Conservation (phyloP, 108 stramenopile species). For the Stephanodiscus minutulus region DNA sequence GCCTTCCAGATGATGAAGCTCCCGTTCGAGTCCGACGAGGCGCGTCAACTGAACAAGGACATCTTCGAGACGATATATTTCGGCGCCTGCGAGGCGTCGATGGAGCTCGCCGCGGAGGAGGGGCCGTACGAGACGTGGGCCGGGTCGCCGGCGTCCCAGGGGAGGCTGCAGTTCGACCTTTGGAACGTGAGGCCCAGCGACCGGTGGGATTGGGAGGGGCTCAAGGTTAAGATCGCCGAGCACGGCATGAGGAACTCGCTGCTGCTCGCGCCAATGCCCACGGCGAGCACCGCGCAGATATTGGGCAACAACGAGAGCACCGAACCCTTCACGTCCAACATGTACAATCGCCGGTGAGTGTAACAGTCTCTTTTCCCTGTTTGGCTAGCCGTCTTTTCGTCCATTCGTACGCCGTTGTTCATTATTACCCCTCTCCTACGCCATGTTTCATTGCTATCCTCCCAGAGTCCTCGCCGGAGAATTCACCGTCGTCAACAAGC, state of each 20-base stretch:
- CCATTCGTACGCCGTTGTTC: neutral
- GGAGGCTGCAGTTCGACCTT: slow-evolving; percentile 96
- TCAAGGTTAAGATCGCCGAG: slow-evolving; percentile 84
- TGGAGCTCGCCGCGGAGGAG: slow-evolving; percentile 89
- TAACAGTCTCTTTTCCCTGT: neutral
- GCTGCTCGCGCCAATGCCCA: slow-evolving; percentile 99
- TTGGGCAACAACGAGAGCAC: slow-evolving; percentile 98
- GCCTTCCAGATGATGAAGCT: slow-evolving; percentile 93
- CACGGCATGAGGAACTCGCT: slow-evolving; percentile 98
- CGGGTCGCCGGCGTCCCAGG: slow-evolving; percentile 95
- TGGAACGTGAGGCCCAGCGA: slow-evolving; percentile 92
- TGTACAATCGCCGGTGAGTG: slow-evolving; percentile 93
- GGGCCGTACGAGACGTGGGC: slow-evolving; percentile 95
- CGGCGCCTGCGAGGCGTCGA: slow-evolving; percentile 92
- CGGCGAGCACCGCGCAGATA: slow-evolving; percentile 99
- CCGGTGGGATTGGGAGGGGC: slow-evolving; percentile 95
- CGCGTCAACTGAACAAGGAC: slow-evolving; percentile 89
- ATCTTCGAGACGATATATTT: slow-evolving; percentile 99
- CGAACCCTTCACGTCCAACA: slow-evolving; percentile 99
- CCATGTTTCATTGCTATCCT: neutral
- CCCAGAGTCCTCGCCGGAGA: slow-evolving; percentile 94
- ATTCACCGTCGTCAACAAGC: slow-evolving; percentile 98
- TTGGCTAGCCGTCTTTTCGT: neutral
- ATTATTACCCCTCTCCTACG: neutral
- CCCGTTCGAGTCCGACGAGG: slow-evolving; percentile 93